These are phyloP conservation scores for Pseudoperonospora humuli DNA, from an alignment of 352 stramenopile genomes.

Conservation along the genomic window DNA sequence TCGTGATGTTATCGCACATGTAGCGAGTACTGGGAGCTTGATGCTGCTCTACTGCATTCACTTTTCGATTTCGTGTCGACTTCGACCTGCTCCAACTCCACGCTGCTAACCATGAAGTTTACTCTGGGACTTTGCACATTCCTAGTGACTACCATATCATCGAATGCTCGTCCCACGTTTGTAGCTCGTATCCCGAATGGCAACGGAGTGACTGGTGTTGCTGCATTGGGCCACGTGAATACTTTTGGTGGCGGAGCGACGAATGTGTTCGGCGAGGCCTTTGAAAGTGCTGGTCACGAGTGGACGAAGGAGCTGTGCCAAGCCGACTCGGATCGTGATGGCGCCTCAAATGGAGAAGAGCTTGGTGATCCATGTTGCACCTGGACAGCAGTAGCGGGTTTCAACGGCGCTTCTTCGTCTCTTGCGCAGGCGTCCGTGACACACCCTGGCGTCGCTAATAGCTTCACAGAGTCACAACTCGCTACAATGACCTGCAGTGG, in stretches of 20 bases:
- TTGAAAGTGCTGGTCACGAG: slow-evolving; percentile 23
- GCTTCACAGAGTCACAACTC: slow-evolving; percentile 30
- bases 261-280: slow-evolving; percentile 60
- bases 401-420: slow-evolving; percentile 5
- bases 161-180: slow-evolving; percentile 32
- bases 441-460: slow-evolving; percentile 34
- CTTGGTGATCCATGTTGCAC: slow-evolving; percentile 82
- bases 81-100: neutral
- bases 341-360: slow-evolving; percentile 84
- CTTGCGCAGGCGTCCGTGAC: slow-evolving; percentile 5
- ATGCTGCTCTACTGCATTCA: slow-evolving; percentile 11
- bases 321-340: slow-evolving; percentile 66
- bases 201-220: slow-evolving; percentile 32
- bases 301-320: slow-evolving; percentile 61
- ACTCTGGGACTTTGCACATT: slow-evolving; percentile 4
- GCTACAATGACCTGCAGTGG: slow-evolving; percentile 25
- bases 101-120: slow-evolving; percentile 23
- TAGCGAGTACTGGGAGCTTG: no score
- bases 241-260: slow-evolving; percentile 33
- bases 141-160: slow-evolving; percentile 2
- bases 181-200: slow-evolving; percentile 58
- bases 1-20: neutral
- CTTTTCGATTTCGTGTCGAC: slow-evolving; percentile 17
- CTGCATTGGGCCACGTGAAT: slow-evolving; percentile 50
- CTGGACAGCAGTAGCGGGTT: slow-evolving; percentile 30